phyloP scores from a whole-genome alignment of 805 yeast genomes.

The Teunomyces aglyptinius region DNA sequence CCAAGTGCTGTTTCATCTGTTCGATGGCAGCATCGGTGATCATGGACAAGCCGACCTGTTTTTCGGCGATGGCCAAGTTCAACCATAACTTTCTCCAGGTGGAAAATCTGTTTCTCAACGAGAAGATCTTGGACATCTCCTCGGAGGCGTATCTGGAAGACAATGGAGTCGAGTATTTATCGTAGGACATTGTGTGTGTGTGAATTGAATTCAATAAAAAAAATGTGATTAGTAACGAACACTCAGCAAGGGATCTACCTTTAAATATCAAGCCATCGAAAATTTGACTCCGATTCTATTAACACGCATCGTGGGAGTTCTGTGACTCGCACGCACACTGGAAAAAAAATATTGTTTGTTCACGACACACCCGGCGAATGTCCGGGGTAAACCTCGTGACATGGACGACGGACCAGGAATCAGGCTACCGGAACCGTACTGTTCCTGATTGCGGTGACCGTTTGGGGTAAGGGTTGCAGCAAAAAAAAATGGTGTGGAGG shows the following conservation, averaged over 20 bases:
- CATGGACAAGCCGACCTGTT: conserved; percentile 80
- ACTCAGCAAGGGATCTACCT: not conserved
- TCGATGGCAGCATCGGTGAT: conserved; percentile 89
- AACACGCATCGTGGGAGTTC: not conserved
- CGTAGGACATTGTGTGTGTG: conserved; percentile 41
- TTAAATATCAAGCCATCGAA: not conserved
- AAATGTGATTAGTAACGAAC: not conserved
- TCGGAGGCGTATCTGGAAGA: conserved; percentile 97
- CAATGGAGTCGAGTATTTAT: conserved; percentile 86
- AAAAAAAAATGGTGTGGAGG: no score
- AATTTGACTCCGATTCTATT: conserved; percentile 2
- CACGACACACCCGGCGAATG: not conserved
- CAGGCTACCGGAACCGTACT: no score
- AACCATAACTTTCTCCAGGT: conserved; percentile 99
- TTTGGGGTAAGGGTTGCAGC: no score
- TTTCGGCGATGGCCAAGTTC: conserved; percentile 92
- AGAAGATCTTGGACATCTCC: conserved; percentile 93
- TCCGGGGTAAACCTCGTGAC: not conserved
- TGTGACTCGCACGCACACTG: conserved; percentile 2
- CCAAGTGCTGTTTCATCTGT: conserved; percentile 75
- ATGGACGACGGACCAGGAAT: no score
- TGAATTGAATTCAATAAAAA: not conserved
- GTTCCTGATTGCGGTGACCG: no score
- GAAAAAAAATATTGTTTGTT: not conserved
- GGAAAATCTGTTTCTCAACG: conserved; percentile 88